phyloP scores from a whole-genome alignment of 208 protist species.

The Trypanosoma grayi region DNA sequence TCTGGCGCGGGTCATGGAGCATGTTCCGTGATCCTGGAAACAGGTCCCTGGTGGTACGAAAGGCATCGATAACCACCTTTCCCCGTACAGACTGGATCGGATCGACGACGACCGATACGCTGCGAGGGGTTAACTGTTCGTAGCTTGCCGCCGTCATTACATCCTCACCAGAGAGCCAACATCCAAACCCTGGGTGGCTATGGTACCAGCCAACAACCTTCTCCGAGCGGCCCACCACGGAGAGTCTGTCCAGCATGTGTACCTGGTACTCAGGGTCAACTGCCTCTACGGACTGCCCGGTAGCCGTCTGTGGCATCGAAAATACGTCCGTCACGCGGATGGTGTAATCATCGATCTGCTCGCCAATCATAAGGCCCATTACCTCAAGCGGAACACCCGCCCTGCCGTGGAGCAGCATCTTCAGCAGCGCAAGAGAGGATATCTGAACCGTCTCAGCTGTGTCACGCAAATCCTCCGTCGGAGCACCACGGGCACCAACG shows the following conservation, averaged over 20 bases:
- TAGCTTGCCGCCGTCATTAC: constrained; percentile 98
- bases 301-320: constrained; percentile 98
- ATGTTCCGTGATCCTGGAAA: constrained; percentile 35
- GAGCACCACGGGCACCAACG: constrained; percentile 4
- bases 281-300: constrained; percentile 98
- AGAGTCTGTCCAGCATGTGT: constrained; percentile 99
- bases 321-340: constrained; percentile 99
- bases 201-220: constrained; percentile 99
- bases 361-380: constrained; percentile 99
- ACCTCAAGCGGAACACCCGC: constrained; percentile 99
- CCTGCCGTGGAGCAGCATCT: constrained; percentile 99
- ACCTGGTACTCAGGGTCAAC: constrained; percentile 99
- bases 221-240: constrained; percentile 97
- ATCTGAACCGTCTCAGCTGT: constrained; percentile 99
- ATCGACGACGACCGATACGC: constrained; percentile 99
- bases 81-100: constrained; percentile 99
- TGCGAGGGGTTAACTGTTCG: constrained; percentile 97
- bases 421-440: constrained; percentile 99
- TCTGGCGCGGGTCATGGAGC: constrained; percentile 97
- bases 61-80: constrained; percentile 99
- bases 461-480: constrained; percentile 86
- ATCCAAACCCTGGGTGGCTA: constrained; percentile 99
- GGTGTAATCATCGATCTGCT: constrained; percentile 99
- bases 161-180: constrained; percentile 99
- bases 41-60: constrained; percentile 95